These are phyloP conservation scores for Rhizopus arrhizus DNA, from an alignment of 371 early-diverging fungal species.

Conservation along the genomic window DNA sequence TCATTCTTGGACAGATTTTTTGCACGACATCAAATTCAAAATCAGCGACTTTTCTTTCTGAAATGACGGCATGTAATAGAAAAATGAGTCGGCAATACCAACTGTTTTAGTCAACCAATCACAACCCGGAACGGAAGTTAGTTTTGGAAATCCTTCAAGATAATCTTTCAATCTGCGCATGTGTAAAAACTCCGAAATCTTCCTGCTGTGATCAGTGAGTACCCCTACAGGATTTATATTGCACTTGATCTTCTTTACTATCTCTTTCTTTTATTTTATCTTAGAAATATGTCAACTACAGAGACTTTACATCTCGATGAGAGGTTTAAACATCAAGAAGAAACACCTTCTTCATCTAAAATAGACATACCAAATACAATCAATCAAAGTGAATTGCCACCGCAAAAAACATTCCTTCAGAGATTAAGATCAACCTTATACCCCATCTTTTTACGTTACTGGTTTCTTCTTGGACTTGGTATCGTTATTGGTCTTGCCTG, in stretches of 20 bases:
- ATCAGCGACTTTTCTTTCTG: too few species aligned
- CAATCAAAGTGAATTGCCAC: not conserved
- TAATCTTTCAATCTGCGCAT: not conserved
- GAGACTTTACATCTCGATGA: not conserved
- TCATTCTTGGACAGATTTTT: too few species aligned
- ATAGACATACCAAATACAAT: not conserved
- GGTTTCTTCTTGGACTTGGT: conserved; percentile 66
- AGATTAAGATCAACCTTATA: conserved; percentile 1
- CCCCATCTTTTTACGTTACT: conserved; percentile 32
- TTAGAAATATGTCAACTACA: not conserved
- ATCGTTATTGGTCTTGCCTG: conserved; percentile 68
- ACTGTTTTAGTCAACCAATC: too few species aligned
- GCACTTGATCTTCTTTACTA: not conserved
- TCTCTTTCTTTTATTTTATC: not conserved
- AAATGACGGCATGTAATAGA: too few species aligned
- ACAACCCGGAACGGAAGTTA: not conserved
- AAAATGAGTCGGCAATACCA: not conserved
- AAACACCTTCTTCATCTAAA: not conserved
- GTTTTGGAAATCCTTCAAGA: not conserved
- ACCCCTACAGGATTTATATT: not conserved
- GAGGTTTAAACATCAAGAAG: not conserved
- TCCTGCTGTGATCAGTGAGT: not conserved
- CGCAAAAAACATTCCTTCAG: not conserved
- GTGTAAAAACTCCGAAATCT: not conserved
- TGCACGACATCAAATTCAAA: too few species aligned